phyloP scores from a whole-genome alignment of 1,284 basidiomycete genomes.

The Ganoderma meredithae region DNA sequence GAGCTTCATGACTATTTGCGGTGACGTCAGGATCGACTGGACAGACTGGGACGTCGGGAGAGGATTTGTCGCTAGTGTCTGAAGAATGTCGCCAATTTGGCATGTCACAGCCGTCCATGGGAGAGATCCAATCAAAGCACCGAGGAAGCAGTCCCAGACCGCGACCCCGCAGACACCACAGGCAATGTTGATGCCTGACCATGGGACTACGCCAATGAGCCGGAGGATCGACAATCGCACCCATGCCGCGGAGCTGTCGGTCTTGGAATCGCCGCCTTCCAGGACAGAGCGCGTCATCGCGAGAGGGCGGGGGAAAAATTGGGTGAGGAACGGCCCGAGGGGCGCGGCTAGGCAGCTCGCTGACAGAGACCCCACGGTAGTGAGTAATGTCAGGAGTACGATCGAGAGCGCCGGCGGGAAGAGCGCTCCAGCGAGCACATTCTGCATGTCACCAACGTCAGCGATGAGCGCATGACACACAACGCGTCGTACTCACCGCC shows the following conservation, averaged over 20 bases:
- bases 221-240: constrained; percentile 85
- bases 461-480: constrained; percentile 20
- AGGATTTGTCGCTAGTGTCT: constrained; percentile 74
- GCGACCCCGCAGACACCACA: constrained; percentile 89
- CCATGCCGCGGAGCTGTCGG: constrained; percentile 73
- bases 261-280: constrained; percentile 55
- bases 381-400: constrained; percentile 80
- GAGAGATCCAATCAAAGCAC: constrained; percentile 80
- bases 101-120: constrained; percentile 90
- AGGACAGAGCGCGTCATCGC: constrained; percentile 80
- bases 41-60: constrained; percentile 74
- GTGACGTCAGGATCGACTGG: constrained; percentile 73
- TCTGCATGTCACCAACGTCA: constrained; percentile 54
- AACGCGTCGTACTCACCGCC: constrained; percentile 62
- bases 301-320: constrained; percentile 83
- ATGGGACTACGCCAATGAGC: constrained; percentile 89
- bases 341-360: constrained; percentile 83
- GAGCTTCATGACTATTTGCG: constrained; percentile 76
- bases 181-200: constrained; percentile 95
- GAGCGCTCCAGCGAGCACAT: constrained; percentile 88
- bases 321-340: constrained; percentile 83
- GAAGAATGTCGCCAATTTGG: constrained; percentile 86
- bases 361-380: constrained; percentile 84
- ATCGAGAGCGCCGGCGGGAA: constrained; percentile 85
- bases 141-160: constrained; percentile 76